Evolutionary conservation across 495 filamentous ascomycete species (phyloP).

Genomic region (Entonaema liquescens): DNA sequence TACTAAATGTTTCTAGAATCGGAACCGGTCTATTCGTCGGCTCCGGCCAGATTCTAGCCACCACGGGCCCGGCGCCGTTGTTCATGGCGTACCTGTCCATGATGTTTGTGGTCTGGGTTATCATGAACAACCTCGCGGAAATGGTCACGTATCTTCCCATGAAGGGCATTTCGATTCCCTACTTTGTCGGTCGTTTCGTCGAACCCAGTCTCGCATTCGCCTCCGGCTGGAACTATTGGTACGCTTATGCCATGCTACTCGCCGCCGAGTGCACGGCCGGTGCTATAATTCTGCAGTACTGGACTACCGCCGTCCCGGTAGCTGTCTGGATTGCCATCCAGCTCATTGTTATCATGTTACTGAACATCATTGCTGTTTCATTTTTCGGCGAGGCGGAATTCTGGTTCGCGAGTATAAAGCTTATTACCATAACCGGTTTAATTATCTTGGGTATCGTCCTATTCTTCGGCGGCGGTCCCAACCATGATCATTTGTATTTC

Average conservation of each 20-base stretch:
- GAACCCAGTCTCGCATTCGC: slow-evolving; percentile 81
- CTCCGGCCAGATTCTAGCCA: slow-evolving; percentile 57
- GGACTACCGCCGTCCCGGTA: slow-evolving; percentile 59
- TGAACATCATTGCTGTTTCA: slow-evolving; percentile 60
- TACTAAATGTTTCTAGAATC: slow-evolving; percentile 53
- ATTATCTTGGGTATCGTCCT: slow-evolving; percentile 78
- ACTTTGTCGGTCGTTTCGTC: slow-evolving; percentile 78
- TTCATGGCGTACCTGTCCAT: slow-evolving; percentile 62
- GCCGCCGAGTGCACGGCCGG: slow-evolving; percentile 61
- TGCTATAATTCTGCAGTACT: slow-evolving; percentile 64
- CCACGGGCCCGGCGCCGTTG: slow-evolving; percentile 58
- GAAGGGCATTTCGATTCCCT: slow-evolving; percentile 61
- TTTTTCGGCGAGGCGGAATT: slow-evolving; percentile 72
- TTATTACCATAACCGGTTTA: slow-evolving; percentile 73
- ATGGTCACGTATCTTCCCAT: slow-evolving; percentile 71
- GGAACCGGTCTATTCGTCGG: slow-evolving; percentile 70
- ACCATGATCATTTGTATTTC: slow-evolving; percentile 67
- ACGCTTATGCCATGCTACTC: slow-evolving; percentile 59
- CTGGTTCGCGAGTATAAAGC: slow-evolving; percentile 72
- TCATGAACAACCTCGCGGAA: slow-evolving; percentile 59
- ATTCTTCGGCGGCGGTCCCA: slow-evolving; percentile 70
- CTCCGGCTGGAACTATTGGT: slow-evolving; percentile 79
- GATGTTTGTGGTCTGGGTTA: slow-evolving; percentile 50
- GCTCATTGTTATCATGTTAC: slow-evolving; percentile 51
- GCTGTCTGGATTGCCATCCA: slow-evolving; percentile 69